A percentile compares a stretch with the other conserved stretches of the same genome.
These are phyloP conservation scores for Tolypocladium tropicale DNA, from an alignment of 2,329 filamentous ascomycete species.

Conservation along the genomic window DNA sequence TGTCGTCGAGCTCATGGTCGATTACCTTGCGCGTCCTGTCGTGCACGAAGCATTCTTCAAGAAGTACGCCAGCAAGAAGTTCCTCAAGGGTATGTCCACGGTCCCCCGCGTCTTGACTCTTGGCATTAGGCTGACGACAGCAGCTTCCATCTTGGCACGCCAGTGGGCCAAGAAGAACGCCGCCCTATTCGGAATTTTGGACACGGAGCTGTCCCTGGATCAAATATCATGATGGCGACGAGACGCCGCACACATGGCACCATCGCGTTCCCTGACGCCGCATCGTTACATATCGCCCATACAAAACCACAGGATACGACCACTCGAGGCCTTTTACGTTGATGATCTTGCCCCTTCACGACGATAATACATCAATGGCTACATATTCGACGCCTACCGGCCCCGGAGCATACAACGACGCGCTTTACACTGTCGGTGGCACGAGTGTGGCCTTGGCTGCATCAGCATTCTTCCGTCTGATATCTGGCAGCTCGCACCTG, in stretches of 20 bases:
- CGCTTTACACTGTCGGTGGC: not conserved
- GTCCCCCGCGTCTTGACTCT: no score
- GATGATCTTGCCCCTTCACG: slow-evolving; percentile 16
- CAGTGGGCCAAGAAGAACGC: slow-evolving; percentile 86
- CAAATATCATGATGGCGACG: slow-evolving; percentile 25
- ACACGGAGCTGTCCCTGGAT: slow-evolving; percentile 39
- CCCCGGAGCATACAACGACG: not conserved
- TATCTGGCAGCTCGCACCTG: slow-evolving; percentile 12
- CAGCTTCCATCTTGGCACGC: slow-evolving; percentile 83
- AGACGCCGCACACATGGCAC: slow-evolving; percentile 1
- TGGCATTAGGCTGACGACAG: slow-evolving; percentile 8
- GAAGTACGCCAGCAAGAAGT: slow-evolving; percentile 99
- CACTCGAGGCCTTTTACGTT: slow-evolving; percentile 18
- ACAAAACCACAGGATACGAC: slow-evolving; percentile 14
- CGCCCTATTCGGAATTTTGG: slow-evolving; percentile 41
- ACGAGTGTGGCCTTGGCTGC: not conserved
- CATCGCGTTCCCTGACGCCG: slow-evolving; percentile 3
- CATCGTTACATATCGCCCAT: slow-evolving; percentile 3
- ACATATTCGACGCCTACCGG: slow-evolving; percentile 4
- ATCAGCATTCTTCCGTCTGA: slow-evolving; percentile 15
- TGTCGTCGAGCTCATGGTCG: slow-evolving; percentile 87
- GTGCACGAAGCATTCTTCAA: slow-evolving; percentile 97
- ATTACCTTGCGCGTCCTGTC: slow-evolving; percentile 86
- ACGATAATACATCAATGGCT: slow-evolving; percentile 22
- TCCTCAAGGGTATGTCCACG: slow-evolving; percentile 90